Evolutionary conservation across 1,139 yeast species (phyloP), one percentile per base, ranked within the genome.

Genomic region (Pichia sp.): DNA sequence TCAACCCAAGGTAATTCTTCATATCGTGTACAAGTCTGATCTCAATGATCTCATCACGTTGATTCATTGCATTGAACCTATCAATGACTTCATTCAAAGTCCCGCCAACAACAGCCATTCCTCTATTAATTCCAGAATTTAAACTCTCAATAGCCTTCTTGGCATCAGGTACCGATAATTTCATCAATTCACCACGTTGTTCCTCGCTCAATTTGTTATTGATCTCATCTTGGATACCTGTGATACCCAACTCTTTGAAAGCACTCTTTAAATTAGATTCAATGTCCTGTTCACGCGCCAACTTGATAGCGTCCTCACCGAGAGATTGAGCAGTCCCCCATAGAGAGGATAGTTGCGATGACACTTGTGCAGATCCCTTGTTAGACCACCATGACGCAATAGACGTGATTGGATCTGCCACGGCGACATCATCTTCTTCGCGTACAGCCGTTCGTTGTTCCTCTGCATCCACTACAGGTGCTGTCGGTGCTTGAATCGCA

Each of bases 11-110:
- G 55, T 80, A 74, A 49, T 91, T 87, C 24, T 73, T 74, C 61
- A 88, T 68, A 58, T 91, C 98, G 55, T 87, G 93, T 37, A 85
- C 80, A 29, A 91, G 74, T 50, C 81, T 85, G 40, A 86, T 80
- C 42, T 79, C 75, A 42, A 91, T 67, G 35, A 83, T 75, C 49
- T 93, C 96, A 45, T 79, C 86, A 29, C 71, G 67, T n/a, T 75
- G 72, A 24, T 31, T 33, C 3, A 29, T 16, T 12, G 31, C 24
- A 22, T 75, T 78, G 40, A 78, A 69, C 10, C 69, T 67, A 41
- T 66, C 68, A 34, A 74, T 50, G 2, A 74, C 77, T 7, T 66
- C 58, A 4, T 66, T 55, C 20, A 73, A 52, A 29, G 68, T 64
- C 28, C 59, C 57, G 22, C 68, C 69, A 27, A 69, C 53, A 31